A percentile compares a stretch with the other conserved stretches of the same genome.
Conservation (phyloP, 2,329 filamentous ascomycete species). For the Fusarium armeniacum region DNA sequence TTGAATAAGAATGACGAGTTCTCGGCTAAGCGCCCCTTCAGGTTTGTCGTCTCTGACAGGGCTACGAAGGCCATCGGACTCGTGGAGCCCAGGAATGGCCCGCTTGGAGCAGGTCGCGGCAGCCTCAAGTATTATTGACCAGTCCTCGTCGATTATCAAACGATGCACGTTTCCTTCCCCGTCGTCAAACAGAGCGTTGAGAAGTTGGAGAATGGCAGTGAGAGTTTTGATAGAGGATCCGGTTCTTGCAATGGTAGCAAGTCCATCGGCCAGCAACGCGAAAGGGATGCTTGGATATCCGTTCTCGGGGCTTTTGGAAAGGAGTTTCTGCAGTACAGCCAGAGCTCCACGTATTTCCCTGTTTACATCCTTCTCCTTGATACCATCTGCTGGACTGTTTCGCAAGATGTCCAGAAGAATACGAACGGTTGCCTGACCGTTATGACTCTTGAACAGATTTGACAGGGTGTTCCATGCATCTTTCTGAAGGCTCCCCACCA, state of each 20-base stretch:
- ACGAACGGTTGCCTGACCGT: conserved; percentile 77
- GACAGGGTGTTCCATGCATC: conserved; percentile 78
- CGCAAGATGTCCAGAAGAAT: conserved; percentile 74
- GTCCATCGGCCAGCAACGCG: conserved; percentile 69
- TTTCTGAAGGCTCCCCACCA: conserved; percentile 72
- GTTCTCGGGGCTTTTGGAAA: conserved; percentile 71
- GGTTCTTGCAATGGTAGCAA: conserved; percentile 64
- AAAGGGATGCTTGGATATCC: conserved; percentile 73
- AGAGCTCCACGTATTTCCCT: conserved; percentile 74
- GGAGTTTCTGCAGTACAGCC: conserved; percentile 72
- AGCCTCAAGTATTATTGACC: conserved; percentile 72
- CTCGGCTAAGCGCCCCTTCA: conserved; percentile 58
- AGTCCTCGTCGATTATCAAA: conserved; percentile 75
- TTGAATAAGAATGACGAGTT: conserved; percentile 62
- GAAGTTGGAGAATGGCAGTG: conserved; percentile 63
- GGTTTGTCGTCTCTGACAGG: conserved; percentile 49
- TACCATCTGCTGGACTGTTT: conserved; percentile 61
- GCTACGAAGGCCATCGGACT: conserved; percentile 46
- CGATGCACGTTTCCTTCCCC: conserved; percentile 66
- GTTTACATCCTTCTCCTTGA: conserved; percentile 64
- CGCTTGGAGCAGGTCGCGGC: conserved; percentile 67
- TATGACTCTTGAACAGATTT: conserved; percentile 80
- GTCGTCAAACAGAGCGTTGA: conserved; percentile 69
- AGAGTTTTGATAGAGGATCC: conserved; percentile 62
- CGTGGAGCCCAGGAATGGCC: conserved; percentile 44